Evolutionary conservation across 73 alveolate species (phyloP), one percentile per base, ranked within the genome.

Genomic region (Halteria grandinella): DNA sequence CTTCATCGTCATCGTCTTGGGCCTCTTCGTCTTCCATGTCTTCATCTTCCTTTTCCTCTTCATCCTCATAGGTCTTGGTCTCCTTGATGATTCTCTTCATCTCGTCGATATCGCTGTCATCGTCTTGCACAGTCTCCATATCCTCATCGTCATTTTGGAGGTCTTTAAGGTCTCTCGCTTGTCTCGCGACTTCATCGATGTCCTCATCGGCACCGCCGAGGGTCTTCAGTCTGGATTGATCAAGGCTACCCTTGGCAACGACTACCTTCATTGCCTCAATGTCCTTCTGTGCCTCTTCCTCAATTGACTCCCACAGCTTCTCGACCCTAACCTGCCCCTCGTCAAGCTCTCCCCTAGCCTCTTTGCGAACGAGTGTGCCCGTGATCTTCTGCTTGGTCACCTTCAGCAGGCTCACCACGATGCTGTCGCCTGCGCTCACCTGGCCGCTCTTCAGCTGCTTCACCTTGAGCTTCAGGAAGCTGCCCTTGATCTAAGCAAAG

Each of bases 21-120:
- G 85, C 93, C 25, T 81, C 89, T 32, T 79, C 78, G 28, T 82
- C 91, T 18, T 76, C 91, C 11, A 86, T 84, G 14, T 62, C 66
- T 5, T 80, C 90, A 15, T 78, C 76, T 7, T 74, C 75, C 28
- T 74, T 78, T 36, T 88, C 83, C 34, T 73, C 66, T 23, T 83
- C 88, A 21, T 75, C 86, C 25, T 75, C 79, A 55, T 80, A 33
- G 53, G 29, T 36, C 14, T 70, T 69, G 74, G 57, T 23, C 28
- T 54, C 66, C 25, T 73, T 54, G 14, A 73, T 73, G 41, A 73
- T 73, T 54, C 75, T 51, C 31, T 73, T 34, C 53, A 73, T 73
- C 27, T 73, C 75, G 43, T 73, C 71, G 7, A 31, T 54, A 25
- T 73, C 85, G 36, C 71, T 48, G 55, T 73, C 85, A 18, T 53